phyloP scores from a whole-genome alignment of 768 basidiomycete genomes.

The Auriscalpium orientale region DNA sequence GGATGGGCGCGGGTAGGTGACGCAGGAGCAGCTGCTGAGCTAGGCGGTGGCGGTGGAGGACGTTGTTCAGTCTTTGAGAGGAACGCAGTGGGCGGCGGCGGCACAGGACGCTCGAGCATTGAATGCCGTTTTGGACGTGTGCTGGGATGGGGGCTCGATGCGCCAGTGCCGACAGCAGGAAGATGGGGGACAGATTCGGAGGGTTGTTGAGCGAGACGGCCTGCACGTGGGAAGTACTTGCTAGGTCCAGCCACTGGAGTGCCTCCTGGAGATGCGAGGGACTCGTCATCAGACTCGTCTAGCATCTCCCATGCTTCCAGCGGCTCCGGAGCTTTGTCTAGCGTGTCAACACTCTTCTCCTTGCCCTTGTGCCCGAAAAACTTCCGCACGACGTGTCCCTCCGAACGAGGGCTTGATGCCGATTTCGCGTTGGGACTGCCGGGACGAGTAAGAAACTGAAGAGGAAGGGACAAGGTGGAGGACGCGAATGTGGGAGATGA shows the following conservation, averaged over 20 bases:
- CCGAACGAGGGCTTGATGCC: conserved; percentile 5
- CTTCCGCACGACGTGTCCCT: conserved; percentile 9
- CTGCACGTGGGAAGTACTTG: neutral
- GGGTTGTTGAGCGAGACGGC: neutral
- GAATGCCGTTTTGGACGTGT: conserved; percentile 11
- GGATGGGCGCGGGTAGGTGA: neutral
- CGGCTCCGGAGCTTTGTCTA: conserved; percentile 6
- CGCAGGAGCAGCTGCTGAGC: neutral
- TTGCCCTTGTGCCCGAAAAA: conserved; percentile 15
- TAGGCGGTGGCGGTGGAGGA: conserved; percentile 1
- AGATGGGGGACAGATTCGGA: neutral
- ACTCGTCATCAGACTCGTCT: conserved; percentile 7
- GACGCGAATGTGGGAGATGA: conserved; percentile 15
- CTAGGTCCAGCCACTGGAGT: neutral
- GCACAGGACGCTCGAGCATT: conserved; percentile 4
- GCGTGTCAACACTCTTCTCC: conserved; percentile 5
- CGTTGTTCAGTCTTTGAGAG: neutral
- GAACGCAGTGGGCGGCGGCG: neutral
- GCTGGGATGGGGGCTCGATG: neutral
- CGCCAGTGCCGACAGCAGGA: neutral
- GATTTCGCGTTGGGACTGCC: conserved; percentile 4
- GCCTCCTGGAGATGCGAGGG: neutral
- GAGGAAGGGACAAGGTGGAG: conserved; percentile 14
- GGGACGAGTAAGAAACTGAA: conserved; percentile 8
- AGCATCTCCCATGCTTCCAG: conserved; percentile 15